Evolutionary conservation across 805 yeast species (phyloP), one percentile per base, ranked within the genome.

Genomic region (Candida nitratophila): DNA sequence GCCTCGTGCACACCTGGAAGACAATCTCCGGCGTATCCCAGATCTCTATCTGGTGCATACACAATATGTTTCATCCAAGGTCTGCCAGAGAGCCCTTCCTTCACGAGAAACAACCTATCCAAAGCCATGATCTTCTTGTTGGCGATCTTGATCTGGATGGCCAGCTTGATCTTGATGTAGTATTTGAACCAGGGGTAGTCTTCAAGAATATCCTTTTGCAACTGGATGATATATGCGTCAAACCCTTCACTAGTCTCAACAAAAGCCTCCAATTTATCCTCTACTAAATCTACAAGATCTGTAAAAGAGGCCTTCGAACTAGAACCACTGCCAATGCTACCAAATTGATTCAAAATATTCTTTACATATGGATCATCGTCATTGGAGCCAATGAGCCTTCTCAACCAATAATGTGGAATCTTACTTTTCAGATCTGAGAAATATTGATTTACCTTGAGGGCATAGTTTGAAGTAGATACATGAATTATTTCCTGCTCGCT

Each of bases 181-280:
- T 73, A 64, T 49, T 73, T 69, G 66, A 82, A 87, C 89, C 96
- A 84, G 1, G 96, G 89, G 53, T 76, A 83, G 52, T 87, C 97
- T 37, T 71, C 65, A 1, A 70, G 61, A 44, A 81, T 75, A 30
- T 73, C 69, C 2, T 64, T 61, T 49, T 77, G 79, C 24, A 86
- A 66, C 2, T 67, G 57, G 3, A 55, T 53, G 17, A 73, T 70
- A 47, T 70, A 70, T 2, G 50, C 54, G 51, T 85, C 90, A 51
- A 75, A 82, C 2, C 50, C 46, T 0, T 45, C 43, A 1, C 84
- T 63, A 0, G 56, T 48, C 3, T 41, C 44, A 3, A 48, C 41
- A 34, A 71, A 53, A 39, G 21, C 41, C 9, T 14, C 2, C 17
- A 50, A 17, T 24, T 43, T 47, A 2, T 15, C n/a, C 14, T 44